Percentiles rank a stretch among this genome's conserved stretches.
These are phyloP conservation scores for Auxenochlorella pyrenoidosa DNA, from an alignment of 139 green algal genomes.

Conservation along the genomic window DNA sequence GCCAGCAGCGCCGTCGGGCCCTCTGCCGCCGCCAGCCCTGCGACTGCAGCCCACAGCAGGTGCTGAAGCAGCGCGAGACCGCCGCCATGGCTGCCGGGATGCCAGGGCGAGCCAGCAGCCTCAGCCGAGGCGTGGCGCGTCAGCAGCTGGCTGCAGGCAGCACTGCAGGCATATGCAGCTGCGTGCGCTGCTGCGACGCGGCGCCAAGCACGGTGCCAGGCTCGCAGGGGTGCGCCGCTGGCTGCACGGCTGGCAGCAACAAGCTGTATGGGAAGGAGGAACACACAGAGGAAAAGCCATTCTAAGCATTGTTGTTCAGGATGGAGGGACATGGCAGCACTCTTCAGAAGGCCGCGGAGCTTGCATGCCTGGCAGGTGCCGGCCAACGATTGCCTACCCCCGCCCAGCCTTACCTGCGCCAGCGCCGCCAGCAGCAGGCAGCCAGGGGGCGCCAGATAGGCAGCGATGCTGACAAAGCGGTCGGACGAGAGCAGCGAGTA, in stretches of 20 bases:
- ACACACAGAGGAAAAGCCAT: too few species aligned
- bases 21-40: not conserved
- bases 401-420: slow-evolving; percentile 71
- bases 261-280: not conserved
- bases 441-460: slow-evolving; percentile 73
- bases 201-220: slow-evolving; percentile 1
- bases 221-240: not conserved
- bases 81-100: not conserved
- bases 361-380: not conserved
- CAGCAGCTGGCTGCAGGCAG: not conserved
- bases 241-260: not conserved
- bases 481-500: slow-evolving; percentile 67
- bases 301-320: too few species aligned
- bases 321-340: not conserved
- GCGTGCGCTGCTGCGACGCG: not conserved
- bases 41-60: not conserved
- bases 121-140: not conserved
- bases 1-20: not conserved
- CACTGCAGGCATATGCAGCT: not conserved
- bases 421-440: slow-evolving; percentile 63
- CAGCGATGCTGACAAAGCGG: slow-evolving; percentile 70
- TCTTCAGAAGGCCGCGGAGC: not conserved
- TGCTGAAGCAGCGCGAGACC: not conserved
- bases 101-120: not conserved
- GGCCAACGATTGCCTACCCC: too few species aligned